Evolutionary conservation across 495 filamentous ascomycete genomes (phyloP), one percentile per base, ranked within the genome.

Genomic region (Talaromyces borbonicus): DNA sequence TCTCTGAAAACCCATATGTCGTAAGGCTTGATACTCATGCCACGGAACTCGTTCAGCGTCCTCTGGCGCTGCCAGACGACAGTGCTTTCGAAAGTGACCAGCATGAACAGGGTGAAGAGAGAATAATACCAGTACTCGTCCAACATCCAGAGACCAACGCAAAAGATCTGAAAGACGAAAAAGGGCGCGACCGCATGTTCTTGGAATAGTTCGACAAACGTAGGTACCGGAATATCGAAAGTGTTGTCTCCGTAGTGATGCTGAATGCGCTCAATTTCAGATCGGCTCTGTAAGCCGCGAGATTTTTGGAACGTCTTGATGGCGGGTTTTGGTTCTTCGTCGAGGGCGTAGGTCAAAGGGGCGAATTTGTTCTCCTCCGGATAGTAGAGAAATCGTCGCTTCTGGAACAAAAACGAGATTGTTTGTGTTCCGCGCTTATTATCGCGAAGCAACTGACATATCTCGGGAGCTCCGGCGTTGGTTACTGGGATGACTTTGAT

Each of bases 111-210:
- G 1, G 92, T 97, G 59, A 99, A 99, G 9, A 99, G 75, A 49
- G 92, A 99, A 63, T 97, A 99, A 68, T 99, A 99, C 92, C 92
- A 99, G 67, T 96, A 97, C 67, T 99, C 92, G 62, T 99, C 92
- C 62, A 99, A 62, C 83, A 96, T 87, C 92, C 92, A 99, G 49
- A 99, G 69, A 22, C 93, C 92, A 47, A 99, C 92, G 52, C 93
- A 97, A 71, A 99, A 99, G 31, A 99, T 72, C 69, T 99, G 92
- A 67, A 99, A 99, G 42, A 99, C 88, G 63, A 99, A 99, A 75
- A 99, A 99, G 9, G 92, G 92, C 24, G 92, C 92, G 25, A 99
- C 92, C 18, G 92, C 90, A 67, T 99, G 92, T 63, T 99, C 93
- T 66, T 92, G 83, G 76, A 94, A 99, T 41, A 99, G 79, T 67